Conservation (phyloP, 2,329 filamentous ascomycete genomes). For the Alternaria brassicicola region DNA sequence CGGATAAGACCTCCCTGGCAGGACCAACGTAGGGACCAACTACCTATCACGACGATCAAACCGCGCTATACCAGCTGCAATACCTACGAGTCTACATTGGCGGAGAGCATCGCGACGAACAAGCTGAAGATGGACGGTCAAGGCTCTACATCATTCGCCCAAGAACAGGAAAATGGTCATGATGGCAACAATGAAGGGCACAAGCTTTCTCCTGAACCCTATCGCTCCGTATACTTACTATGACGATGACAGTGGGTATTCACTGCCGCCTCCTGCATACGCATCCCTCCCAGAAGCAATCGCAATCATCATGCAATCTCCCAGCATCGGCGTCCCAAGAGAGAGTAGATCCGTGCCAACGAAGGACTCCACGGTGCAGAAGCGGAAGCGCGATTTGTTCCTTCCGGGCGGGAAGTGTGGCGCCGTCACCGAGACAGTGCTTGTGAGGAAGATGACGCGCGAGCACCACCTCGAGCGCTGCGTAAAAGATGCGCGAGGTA, state of each 20-base stretch:
- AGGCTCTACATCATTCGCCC: too few relatives aligned
- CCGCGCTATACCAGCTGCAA: not conserved
- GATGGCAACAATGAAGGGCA: not conserved
- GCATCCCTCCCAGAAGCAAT: constrained; percentile 21
- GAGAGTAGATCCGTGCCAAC: constrained; percentile 6
- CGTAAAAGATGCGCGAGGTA: constrained; percentile 35
- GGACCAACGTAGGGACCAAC: too few relatives aligned
- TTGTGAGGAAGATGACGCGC: constrained; percentile 36
- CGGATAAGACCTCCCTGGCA: too few relatives aligned
- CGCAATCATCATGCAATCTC: constrained; percentile 11
- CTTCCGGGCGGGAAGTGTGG: constrained; percentile 3
- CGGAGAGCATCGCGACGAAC: not conserved
- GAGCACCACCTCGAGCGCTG: constrained; percentile 33
- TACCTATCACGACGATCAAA: too few relatives aligned
- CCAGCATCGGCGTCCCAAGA: constrained; percentile 23
- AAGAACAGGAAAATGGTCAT: not conserved
- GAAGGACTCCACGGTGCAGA: not conserved
- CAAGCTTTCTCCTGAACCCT: not conserved
- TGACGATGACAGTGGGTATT: not conserved
- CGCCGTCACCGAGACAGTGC: constrained; percentile 27
- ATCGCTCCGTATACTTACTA: not conserved
- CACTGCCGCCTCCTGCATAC: constrained; percentile 3
- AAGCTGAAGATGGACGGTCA: not conserved
- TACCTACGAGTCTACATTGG: not conserved
- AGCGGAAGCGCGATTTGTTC: not conserved